Evolutionary conservation across 2,329 filamentous ascomycete species (phyloP).

Genomic region (Madurella mycetomatis): DNA sequence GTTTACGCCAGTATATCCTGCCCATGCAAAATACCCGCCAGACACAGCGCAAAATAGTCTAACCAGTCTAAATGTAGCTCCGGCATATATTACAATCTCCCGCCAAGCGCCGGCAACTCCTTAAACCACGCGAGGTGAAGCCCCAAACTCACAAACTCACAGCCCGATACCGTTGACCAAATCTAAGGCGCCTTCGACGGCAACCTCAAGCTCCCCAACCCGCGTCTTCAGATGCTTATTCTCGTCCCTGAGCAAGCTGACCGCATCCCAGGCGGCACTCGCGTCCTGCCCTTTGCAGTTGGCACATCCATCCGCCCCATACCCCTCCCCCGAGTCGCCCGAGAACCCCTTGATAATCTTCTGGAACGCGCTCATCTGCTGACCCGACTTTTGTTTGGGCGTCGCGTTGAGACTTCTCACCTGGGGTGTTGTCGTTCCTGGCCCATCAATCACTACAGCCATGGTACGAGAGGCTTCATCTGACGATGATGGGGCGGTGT

Average conservation of each 20-base stretch:
- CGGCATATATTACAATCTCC: background rate
- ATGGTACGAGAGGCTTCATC: slow-evolving; percentile 14
- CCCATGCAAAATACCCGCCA: background rate
- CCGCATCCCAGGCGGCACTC: slow-evolving; percentile 61
- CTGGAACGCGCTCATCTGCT: slow-evolving; percentile 44
- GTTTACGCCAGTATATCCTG: background rate
- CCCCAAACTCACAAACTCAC: slow-evolving; percentile 20
- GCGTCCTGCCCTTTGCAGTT: slow-evolving; percentile 57
- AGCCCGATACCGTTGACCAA: slow-evolving; percentile 53
- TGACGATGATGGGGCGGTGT: background rate
- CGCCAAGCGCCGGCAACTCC: background rate
- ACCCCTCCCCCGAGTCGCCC: slow-evolving; percentile 30
- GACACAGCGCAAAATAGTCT: background rate
- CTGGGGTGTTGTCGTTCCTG: slow-evolving; percentile 10
- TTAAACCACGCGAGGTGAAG: background rate
- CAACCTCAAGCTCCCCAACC: slow-evolving; percentile 55
- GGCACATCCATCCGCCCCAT: slow-evolving; percentile 36
- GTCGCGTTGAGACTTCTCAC: slow-evolving; percentile 8
- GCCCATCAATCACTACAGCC: slow-evolving; percentile 9
- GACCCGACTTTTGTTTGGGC: slow-evolving; percentile 28
- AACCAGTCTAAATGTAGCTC: slow-evolving; percentile 2
- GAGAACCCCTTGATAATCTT: slow-evolving; percentile 45
- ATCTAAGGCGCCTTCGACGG: slow-evolving; percentile 58
- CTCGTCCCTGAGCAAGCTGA: slow-evolving; percentile 57
- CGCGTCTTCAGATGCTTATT: slow-evolving; percentile 58